These are phyloP conservation scores for Ceratocystis eucalypticola DNA, from an alignment of 2,329 filamentous ascomycete species.

Conservation along the genomic window DNA sequence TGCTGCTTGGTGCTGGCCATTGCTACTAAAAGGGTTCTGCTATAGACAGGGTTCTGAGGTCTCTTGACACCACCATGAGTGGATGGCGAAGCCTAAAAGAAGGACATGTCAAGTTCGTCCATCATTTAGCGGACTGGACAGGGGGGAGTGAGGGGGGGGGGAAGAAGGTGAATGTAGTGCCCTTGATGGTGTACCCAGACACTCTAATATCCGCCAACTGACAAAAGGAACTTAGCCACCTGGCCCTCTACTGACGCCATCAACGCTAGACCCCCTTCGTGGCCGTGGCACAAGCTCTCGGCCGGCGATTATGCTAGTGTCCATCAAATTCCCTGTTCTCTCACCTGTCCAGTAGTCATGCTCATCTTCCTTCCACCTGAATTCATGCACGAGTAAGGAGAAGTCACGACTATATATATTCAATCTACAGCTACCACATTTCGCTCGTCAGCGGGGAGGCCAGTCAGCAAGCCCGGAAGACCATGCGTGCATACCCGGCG, in stretches of 20 bases:
- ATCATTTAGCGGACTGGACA: neutral
- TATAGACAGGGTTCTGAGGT: neutral
- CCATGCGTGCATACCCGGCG: neutral
- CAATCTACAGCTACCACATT: neutral
- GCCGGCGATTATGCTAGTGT: neutral
- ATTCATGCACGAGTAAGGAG: slow-evolving; percentile 4
- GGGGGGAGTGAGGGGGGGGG: neutral
- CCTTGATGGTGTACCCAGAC: neutral
- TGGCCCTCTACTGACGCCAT: neutral
- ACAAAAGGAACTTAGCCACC: neutral
- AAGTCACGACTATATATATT: neutral
- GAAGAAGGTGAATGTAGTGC: neutral
- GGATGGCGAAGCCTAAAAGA: slow-evolving; percentile 1
- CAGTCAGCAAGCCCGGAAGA: neutral
- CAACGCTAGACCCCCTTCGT: neutral
- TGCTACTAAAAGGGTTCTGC: neutral
- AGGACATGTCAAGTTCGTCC: neutral
- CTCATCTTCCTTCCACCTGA: slow-evolving; percentile 3
- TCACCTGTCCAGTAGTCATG: slow-evolving; percentile 1
- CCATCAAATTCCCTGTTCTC: neutral
- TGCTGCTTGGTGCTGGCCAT: neutral
- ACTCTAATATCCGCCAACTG: too few relatives aligned
- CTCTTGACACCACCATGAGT: neutral
- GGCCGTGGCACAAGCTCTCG: neutral
- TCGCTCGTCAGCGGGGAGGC: neutral